These are phyloP conservation scores for Candida koratica DNA, from an alignment of 805 yeast species.

Conservation along the genomic window DNA sequence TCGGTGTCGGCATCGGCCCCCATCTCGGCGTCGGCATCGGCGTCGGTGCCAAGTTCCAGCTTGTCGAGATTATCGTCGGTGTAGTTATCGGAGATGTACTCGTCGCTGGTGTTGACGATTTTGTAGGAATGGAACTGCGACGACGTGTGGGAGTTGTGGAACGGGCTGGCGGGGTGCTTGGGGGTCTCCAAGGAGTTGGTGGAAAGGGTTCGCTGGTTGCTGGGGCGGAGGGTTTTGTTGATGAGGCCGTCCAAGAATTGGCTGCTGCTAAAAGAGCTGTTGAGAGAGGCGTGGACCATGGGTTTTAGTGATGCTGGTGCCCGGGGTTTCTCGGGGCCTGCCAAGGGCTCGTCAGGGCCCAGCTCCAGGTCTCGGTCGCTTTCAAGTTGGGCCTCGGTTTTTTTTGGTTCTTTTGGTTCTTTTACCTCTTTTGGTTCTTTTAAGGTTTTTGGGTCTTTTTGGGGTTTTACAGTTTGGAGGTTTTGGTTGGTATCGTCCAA, in stretches of 20 bases:
- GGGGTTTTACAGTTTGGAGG: too few relatives aligned
- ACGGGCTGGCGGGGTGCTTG: slow-evolving; percentile 10
- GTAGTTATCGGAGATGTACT: slow-evolving; percentile 13
- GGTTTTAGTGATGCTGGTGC: slow-evolving; percentile 9
- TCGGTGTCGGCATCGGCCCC: slow-evolving; percentile 12
- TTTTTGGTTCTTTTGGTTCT: too few relatives aligned
- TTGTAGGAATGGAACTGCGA: slow-evolving; percentile 7
- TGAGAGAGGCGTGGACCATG: slow-evolving; percentile 6
- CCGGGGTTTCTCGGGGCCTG: too few relatives aligned
- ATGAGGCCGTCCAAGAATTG: slow-evolving; percentile 11
- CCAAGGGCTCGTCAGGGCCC: too few relatives aligned
- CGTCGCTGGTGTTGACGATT: slow-evolving; percentile 23
- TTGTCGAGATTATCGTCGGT: slow-evolving; percentile 11
- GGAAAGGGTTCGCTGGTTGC: slow-evolving; percentile 13
- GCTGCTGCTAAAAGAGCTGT: slow-evolving; percentile 11
- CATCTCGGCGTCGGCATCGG: slow-evolving; percentile 10
- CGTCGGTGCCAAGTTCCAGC: slow-evolving; percentile 11
- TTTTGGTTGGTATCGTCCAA: too few relatives aligned
- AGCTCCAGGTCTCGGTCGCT: too few relatives aligned
- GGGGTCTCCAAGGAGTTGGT: slow-evolving; percentile 9
- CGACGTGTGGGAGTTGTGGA: slow-evolving; percentile 6
- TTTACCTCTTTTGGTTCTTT: too few relatives aligned
- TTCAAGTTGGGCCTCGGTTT: too few relatives aligned
- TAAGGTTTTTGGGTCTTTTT: too few relatives aligned
- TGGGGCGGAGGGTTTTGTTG: slow-evolving; percentile 13